Evolutionary conservation across 495 filamentous ascomycete species (phyloP).

Genomic region (Collariella sp.): DNA sequence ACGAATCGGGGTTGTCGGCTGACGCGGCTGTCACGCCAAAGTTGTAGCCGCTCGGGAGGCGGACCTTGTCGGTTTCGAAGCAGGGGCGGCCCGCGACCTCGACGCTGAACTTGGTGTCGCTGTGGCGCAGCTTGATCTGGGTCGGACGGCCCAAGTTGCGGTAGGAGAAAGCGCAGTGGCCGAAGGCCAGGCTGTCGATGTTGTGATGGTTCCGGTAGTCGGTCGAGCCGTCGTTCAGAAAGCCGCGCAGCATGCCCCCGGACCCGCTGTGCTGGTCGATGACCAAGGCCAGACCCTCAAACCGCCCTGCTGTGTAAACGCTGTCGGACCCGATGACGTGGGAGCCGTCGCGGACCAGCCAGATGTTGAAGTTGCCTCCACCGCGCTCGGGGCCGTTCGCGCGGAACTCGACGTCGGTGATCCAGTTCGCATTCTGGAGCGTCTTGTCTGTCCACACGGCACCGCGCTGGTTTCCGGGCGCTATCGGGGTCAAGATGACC

Average conservation of each 20-base stretch:
- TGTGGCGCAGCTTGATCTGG: slow-evolving; percentile 63
- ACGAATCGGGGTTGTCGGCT: slow-evolving; percentile 85
- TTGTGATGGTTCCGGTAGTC: slow-evolving; percentile 72
- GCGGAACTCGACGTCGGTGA: slow-evolving; percentile 76
- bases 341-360: slow-evolving; percentile 72
- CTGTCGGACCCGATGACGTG: slow-evolving; percentile 56
- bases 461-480: slow-evolving; percentile 77
- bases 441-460: slow-evolving; percentile 69
- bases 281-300: slow-evolving; percentile 80
- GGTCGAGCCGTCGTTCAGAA: slow-evolving; percentile 82
- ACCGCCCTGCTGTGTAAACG: slow-evolving; percentile 71
- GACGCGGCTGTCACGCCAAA: slow-evolving; percentile 84
- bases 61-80: slow-evolving; percentile 73
- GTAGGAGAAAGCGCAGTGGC: slow-evolving; percentile 84
- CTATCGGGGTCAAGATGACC: slow-evolving; percentile 81
- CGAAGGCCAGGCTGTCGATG: slow-evolving; percentile 83
- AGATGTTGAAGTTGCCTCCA: slow-evolving; percentile 84
- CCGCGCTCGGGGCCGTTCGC: slow-evolving; percentile 77
- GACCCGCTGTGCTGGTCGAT: slow-evolving; percentile 81
- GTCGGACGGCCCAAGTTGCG: slow-evolving; percentile 83
- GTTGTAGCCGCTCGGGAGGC: slow-evolving; percentile 69
- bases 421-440: slow-evolving; percentile 59
- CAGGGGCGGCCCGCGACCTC: slow-evolving; percentile 74
- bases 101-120: slow-evolving; percentile 58
- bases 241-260: slow-evolving; percentile 74